Base-by-base conservation (phyloP, 2,329 filamentous ascomycete genomes). In the Rutstroemia sp. region DNA sequence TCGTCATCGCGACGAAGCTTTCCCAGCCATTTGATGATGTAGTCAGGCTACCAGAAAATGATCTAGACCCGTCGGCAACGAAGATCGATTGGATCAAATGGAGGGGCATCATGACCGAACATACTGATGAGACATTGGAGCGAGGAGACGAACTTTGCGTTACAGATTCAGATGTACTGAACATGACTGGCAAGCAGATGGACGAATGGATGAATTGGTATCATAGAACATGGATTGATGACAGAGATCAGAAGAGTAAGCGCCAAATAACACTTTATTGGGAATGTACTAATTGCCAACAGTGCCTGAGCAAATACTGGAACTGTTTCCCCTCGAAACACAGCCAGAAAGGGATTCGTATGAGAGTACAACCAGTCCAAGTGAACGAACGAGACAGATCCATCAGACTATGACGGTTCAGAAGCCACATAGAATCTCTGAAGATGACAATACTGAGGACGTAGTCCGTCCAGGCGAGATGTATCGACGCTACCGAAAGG, bases 161-260 rank as follows among this genome's bases (percentile, higher is more conserved):
- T 21, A 79, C 75, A 5, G 84, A 88, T 55, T 72, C 74, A 4
- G 80, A 89, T 62, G 78, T 89, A 8, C 76, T 84, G 42, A 69
- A 73, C 1, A 84, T 92, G 81, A 75, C 73, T 2, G 72, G 76
- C 5, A 72, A 77, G 21, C 78, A 87, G 60, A 73, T 92, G 39
- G 87, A 92, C 64, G 80, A 87, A 58, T 92, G 91, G 65, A 76
- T 95, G 70, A 82, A 89, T 69, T 94, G 87, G 84, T 92, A 88
- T 67, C 83, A 88, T 66, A 76, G 78, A 57, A 86, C 78, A 46
- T 88, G 83, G 75, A 70, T 82, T 47, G 74, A 76, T 59, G 74
- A 78, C 56, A 69, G 65, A 17, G 68, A 72, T 46, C 64, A 69
- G 12, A 72, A 70, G 60, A 70, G 72, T 71, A 71, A 67, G 63